A percentile compares a stretch with the other conserved stretches of the same genome.
These are phyloP conservation scores for Heterobasidion annosum DNA, from an alignment of 1,284 basidiomycete genomes.

Conservation along the genomic window DNA sequence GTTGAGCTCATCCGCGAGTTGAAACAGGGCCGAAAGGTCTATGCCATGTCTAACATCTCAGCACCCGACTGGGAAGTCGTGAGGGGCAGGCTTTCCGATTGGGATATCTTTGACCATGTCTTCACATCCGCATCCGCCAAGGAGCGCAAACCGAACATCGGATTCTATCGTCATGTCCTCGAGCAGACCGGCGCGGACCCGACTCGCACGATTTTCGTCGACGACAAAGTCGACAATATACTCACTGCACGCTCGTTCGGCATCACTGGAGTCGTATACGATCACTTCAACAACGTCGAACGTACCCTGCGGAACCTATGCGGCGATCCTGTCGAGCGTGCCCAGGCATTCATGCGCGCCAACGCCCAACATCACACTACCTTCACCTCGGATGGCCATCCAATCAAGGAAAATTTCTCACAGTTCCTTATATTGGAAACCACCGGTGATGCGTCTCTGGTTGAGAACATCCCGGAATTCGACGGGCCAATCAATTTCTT, in stretches of 20 bases:
- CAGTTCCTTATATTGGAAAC: constrained; percentile 50
- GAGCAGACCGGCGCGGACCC: constrained; percentile 32
- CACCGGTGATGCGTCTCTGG: constrained; percentile 17
- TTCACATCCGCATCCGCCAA: constrained; percentile 42
- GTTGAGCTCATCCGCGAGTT: constrained; percentile 37
- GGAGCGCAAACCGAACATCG: constrained; percentile 47
- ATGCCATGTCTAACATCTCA: constrained; percentile 55
- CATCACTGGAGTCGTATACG: constrained; percentile 45
- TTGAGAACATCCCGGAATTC: constrained; percentile 30
- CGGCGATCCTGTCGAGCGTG: constrained; percentile 36
- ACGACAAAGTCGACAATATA: constrained; percentile 52
- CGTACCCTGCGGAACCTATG: constrained; percentile 36
- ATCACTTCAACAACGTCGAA: constrained; percentile 28
- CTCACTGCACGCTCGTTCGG: constrained; percentile 47
- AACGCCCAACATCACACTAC: constrained; percentile 36
- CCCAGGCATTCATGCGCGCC: constrained; percentile 26
- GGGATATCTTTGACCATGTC: constrained; percentile 43
- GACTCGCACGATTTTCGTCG: constrained; percentile 38
- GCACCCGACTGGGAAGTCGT: constrained; percentile 40
- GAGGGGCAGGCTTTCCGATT: constrained; percentile 35
- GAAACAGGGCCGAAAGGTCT: constrained; percentile 28
- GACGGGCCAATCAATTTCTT: constrained; percentile 43
- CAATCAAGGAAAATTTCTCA: constrained; percentile 44
- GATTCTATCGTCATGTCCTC: constrained; percentile 43
- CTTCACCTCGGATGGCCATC: constrained; percentile 31